Base-by-base conservation (phyloP, 192 early-diverging fungal genomes). In the Anaeromyces robustus region DNA sequence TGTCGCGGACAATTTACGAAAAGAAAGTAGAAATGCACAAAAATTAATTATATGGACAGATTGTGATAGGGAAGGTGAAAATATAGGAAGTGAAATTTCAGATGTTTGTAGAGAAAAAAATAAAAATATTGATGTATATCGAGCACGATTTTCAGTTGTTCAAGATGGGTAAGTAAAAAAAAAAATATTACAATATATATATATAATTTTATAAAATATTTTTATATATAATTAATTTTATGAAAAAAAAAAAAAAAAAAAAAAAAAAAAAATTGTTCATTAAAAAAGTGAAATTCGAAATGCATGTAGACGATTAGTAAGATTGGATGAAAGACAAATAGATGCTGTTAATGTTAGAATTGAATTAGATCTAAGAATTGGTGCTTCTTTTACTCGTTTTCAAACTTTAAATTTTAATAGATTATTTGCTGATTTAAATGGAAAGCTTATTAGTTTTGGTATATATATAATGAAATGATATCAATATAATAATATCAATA, bases 11-110 rank as follows among this genome's bases (percentile, higher is more conserved):
- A 98, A 97, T 83, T 79, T 99, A 4, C 43, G 83, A 19, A 77
- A 84, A 19, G 87, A 96, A 80, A 89, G 92, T 0, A 87, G 89
- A 19, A 80, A 82, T 0, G 90, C 92, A 0, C 86, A 92, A 17
- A 83, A 90, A 77, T 83, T 99, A 34, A 91, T 96, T 77, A 99
- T 99, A 77, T 99, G 97, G 97, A 99, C 97, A 9, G 97, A 99
- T 89, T 98, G 97, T 82, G 96, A 99, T 88, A 90, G 94, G 34
- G 96, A 98, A 86, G 97, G 97, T 30, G 97, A 99, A 81, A 91
- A 91, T 39, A 99, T 99, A 81, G 97, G 97, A 19, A 83, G 86
- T 17, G 97, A 99, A 80, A 89, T 96, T 26, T 90, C 86, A 0
- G 84, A 87, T 12, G 86, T 97, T 0, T 95, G 95, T 79, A 82